Conservation (phyloP, 306 rosid species). For the Casuarina glauca region DNA sequence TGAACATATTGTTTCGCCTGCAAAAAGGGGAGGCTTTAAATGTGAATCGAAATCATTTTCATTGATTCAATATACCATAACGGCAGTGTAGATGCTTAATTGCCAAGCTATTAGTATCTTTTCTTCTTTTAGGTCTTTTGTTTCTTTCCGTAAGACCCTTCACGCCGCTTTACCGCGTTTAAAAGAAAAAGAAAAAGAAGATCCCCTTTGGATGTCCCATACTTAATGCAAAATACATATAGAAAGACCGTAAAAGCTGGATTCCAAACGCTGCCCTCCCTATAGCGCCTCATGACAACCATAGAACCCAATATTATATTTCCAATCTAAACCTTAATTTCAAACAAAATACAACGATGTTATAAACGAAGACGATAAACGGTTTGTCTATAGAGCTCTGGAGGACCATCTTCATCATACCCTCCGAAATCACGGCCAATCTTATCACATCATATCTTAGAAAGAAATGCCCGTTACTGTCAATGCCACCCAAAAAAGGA, state of each 20-base stretch:
- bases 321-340: too few relatives aligned
- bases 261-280: too few relatives aligned
- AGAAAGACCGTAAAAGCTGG: too few relatives aligned
- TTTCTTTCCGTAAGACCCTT: neutral
- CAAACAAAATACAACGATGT: too few relatives aligned
- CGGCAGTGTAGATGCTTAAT: neutral
- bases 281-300: too few relatives aligned
- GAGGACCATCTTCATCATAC: neutral
- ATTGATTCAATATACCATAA: neutral
- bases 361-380: too few relatives aligned
- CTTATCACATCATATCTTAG: neutral
- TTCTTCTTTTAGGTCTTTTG: neutral
- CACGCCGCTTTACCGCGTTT: neutral
- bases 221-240: too few relatives aligned
- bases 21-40: neutral
- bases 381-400: neutral
- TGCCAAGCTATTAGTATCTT: neutral
- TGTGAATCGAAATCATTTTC: neutral
- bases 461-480: neutral
- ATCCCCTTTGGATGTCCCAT: too few relatives aligned
- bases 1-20: neutral
- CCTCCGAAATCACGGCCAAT: neutral
- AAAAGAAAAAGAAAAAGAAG: neutral
- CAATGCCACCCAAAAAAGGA: conserved; percentile 15
- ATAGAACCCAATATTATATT: too few relatives aligned